Percentiles rank a stretch among this genome's conserved stretches.
These are phyloP conservation scores for Penicillium aurantiogriseum DNA, from an alignment of 2,329 filamentous ascomycete genomes.

Conservation along the genomic window DNA sequence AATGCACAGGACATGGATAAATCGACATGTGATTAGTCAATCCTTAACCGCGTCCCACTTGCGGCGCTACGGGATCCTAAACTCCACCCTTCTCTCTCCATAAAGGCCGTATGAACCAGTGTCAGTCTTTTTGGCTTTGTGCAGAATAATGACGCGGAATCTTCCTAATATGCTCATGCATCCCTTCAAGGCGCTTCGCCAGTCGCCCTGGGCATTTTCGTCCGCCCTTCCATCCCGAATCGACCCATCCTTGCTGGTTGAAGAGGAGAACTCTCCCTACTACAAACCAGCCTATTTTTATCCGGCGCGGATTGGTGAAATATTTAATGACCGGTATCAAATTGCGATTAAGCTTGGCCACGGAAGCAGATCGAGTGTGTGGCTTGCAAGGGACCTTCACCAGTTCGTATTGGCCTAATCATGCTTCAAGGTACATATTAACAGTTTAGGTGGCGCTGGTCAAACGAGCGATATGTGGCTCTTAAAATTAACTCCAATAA, in stretches of 20 bases:
- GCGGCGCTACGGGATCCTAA: background rate
- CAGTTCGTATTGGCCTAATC: constrained; percentile 18
- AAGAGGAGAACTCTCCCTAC: constrained; percentile 22
- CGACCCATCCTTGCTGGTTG: constrained; percentile 6
- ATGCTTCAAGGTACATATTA: background rate
- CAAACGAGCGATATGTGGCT: constrained; percentile 31
- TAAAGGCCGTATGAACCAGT: background rate
- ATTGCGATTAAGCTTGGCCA: constrained; percentile 27
- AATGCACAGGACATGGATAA: too few species aligned
- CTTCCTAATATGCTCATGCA: background rate
- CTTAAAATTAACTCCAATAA: constrained; percentile 33
- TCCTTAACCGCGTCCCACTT: too few species aligned
- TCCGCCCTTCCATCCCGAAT: constrained; percentile 5
- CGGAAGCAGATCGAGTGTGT: constrained; percentile 25
- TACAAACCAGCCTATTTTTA: constrained; percentile 21
- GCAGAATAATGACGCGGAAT: background rate
- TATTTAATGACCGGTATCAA: constrained; percentile 26
- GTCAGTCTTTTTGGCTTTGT: background rate
- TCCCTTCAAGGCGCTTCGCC: background rate
- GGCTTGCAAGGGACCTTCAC: constrained; percentile 28
- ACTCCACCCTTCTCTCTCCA: background rate
- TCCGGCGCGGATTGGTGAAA: constrained; percentile 22
- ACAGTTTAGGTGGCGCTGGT: constrained; percentile 27
- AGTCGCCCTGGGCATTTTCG: constrained; percentile 1
- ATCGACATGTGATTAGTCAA: too few species aligned